Base-by-base conservation (phyloP, 2,329 filamentous ascomycete species). In the Metarhizium album region DNA sequence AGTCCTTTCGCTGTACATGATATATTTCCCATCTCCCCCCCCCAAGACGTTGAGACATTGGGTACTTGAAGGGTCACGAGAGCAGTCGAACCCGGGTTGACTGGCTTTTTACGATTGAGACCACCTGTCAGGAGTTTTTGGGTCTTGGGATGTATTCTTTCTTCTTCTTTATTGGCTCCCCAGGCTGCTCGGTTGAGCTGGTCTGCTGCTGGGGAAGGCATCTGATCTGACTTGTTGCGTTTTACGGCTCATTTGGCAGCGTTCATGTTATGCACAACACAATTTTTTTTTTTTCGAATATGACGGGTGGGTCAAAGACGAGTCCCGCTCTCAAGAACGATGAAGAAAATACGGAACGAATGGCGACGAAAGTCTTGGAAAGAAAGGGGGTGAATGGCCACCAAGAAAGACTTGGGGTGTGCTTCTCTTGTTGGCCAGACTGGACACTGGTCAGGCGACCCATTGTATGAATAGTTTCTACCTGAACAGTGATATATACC, bases 41-140 rank as follows among this genome's bases (percentile, higher is more conserved):
- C n/a, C n/a, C n/a, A n/a, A n/a, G 58, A 48, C 50, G 33, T 7
- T 20, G 24, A 11, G 24, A 20, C 16, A 46, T 46, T 46, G 43
- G 27, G 16, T n/a, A 31, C 20, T 16, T 13, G 14, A 42, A 27
- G 22, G 20, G 35, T 24, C 11, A 20, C 13, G n/a, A 48, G 46
- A 40, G 23, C 46, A 40, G 46, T 37, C 46, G 4, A 2, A 55
- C 53, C 16, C 29, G 40, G 50, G 40, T 51, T 48, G 22, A 40
- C 22, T 23, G 6, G 47, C 37, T 58, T 57, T 58, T 56, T 51
- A 52, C 51, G 58, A 58, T 57, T 63, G 60, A 42, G 18, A 37
- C 5, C 40, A 29, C 27, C 7, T 29, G 27, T n/a, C 11, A 27
- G 47, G 47, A 38, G 47, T 49, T 49, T 52, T 53, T 50, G 58